Evolutionary conservation across 495 filamentous ascomycete species (phyloP), one percentile per base, ranked within the genome.

Genomic region (Pyrenula aspistea): DNA sequence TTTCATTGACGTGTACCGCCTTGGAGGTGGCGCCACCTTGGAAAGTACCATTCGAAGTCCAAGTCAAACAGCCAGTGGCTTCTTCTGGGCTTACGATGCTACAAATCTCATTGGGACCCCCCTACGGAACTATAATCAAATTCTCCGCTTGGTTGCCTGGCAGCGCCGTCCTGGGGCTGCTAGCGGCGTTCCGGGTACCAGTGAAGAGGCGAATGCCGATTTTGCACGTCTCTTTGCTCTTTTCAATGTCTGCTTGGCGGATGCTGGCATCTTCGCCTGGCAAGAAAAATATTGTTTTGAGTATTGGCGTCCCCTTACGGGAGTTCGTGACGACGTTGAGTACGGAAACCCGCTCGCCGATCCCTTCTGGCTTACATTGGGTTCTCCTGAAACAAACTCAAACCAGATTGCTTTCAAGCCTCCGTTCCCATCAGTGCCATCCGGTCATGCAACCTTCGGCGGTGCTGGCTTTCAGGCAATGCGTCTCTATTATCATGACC

Each of bases 61-160:
- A n/a, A n/a, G n/a, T n/a, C 67, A 71, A 53, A 67, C 59, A 1
- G 60, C 56, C 22, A 55, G 36, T 22, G 68, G 60, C 2, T 60
- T 60, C 56, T 69, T 66, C 61, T 71, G 68, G 68, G 68, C 68
- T 19, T 71, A 71, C 56, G 68, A 71, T 52, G 68, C 66, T 10
- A 50, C 63, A 4, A 71, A 71, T 48, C 59, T 71, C 24, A 63
- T 71, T 49, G 68, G 67, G 19, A 67, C 65, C 19, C 65, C 67
- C 24, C 60, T 57, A 58, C n/a, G n/a, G n/a, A n/a, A n/a, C n/a
- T n/a, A n/a, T n/a, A 65, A 65, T 53, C 61, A 67, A 48, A 57
- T 65, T 52, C 49, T 71, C 2, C 66, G 68, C 51, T 49, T 54
- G 19, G 56, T 70, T n/a, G 68, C 66, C 10, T 61, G 58, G 49